Percentiles rank a stretch among this genome's conserved stretches.
Conservation (phyloP, 768 basidiomycete species). For the Rhizopogon sp. region DNA sequence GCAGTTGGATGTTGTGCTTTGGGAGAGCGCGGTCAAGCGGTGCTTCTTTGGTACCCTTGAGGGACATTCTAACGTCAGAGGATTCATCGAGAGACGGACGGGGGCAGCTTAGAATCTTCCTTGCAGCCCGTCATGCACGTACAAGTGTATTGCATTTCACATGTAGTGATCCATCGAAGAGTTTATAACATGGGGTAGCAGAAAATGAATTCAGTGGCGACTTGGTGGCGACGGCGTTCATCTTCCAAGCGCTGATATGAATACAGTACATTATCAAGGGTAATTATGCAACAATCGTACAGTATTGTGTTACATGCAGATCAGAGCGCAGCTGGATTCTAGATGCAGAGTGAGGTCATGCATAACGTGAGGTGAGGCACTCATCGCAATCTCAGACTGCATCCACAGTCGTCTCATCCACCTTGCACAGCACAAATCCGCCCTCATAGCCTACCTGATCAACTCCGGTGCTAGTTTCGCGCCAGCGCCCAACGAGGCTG, state of each 20-base stretch:
- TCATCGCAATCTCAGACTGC: background rate
- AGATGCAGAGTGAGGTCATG: slow-evolving; percentile 9
- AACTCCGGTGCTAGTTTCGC: slow-evolving; percentile 39
- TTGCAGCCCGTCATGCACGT: background rate
- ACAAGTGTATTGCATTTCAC: background rate
- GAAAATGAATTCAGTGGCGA: background rate
- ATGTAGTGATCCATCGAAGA: background rate
- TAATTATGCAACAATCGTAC: slow-evolving; percentile 9
- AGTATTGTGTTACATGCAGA: background rate
- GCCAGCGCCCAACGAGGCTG: slow-evolving; percentile 51
- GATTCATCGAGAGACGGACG: slow-evolving; percentile 73
- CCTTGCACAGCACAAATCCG: slow-evolving; percentile 39
- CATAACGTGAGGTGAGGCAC: background rate
- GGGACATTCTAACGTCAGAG: slow-evolving; percentile 73
- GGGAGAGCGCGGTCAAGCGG: slow-evolving; percentile 70
- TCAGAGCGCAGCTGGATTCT: background rate
- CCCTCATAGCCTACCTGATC: slow-evolving; percentile 44
- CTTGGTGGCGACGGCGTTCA: background rate
- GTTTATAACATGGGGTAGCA: background rate
- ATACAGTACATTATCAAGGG: background rate
- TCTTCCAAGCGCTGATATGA: background rate
- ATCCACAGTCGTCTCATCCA: slow-evolving; percentile 13
- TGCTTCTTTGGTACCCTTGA: slow-evolving; percentile 82
- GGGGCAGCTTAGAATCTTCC: slow-evolving; percentile 24
- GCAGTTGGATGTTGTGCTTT: slow-evolving; percentile 75